Percentiles rank a stretch among this genome's conserved stretches.
Conservation (phyloP, 768 basidiomycete genomes). For the Pisolithus albus region DNA sequence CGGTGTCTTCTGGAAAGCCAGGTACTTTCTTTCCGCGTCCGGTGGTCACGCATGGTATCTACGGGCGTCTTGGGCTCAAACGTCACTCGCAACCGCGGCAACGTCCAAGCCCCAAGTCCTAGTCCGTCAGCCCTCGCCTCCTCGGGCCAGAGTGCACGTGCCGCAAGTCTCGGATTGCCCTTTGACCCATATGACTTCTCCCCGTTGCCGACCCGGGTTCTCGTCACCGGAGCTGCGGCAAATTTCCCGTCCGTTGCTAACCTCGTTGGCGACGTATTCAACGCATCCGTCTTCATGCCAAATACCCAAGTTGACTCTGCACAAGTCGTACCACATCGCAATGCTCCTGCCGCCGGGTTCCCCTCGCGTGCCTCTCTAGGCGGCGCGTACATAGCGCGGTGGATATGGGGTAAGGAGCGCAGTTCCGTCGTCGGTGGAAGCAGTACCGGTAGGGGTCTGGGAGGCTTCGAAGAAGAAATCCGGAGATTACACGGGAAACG, state of each 20-base stretch:
- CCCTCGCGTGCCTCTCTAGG: constrained; percentile 67
- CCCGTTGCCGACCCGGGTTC: constrained; percentile 56
- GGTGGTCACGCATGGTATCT: constrained; percentile 68
- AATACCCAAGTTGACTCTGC: constrained; percentile 72
- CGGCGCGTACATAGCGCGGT: constrained; percentile 72
- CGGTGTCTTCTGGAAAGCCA: constrained; percentile 82
- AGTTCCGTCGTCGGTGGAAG: constrained; percentile 23
- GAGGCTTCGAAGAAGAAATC: constrained; percentile 77
- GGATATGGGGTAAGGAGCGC: constrained; percentile 75
- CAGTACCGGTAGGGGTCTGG: constrained; percentile 34
- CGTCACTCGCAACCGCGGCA: constrained; percentile 25
- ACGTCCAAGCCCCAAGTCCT: constrained; percentile 25
- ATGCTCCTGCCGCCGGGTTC: constrained; percentile 64
- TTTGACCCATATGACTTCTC: constrained; percentile 76
- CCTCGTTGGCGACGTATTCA: constrained; percentile 76
- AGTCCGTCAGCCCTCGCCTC: constrained; percentile 12
- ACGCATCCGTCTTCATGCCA: constrained; percentile 72
- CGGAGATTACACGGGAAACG: constrained; percentile 62
- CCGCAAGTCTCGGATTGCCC: constrained; percentile 48
- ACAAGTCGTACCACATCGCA: constrained; percentile 60
- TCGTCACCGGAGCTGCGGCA: constrained; percentile 74
- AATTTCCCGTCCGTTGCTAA: constrained; percentile 81
- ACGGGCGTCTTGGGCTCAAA: constrained; percentile 56
- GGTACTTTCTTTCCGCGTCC: constrained; percentile 72
- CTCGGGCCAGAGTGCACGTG: constrained; percentile 18